Conservation (phyloP, 2,329 filamentous ascomycete species). For the Metarhizium humberi region DNA sequence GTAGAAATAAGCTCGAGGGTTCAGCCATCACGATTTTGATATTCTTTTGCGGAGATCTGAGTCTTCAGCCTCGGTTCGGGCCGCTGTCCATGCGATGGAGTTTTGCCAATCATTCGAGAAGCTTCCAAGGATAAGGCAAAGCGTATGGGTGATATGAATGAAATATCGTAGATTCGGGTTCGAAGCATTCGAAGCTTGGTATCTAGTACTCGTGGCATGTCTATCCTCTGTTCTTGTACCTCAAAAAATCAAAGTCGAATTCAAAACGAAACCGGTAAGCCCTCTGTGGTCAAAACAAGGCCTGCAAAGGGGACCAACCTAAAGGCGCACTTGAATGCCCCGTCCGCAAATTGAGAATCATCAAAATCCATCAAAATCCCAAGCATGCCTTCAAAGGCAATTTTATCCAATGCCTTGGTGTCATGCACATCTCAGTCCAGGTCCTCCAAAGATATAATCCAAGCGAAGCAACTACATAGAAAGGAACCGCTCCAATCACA, state of each 20-base stretch:
- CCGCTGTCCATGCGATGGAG: too few species aligned
- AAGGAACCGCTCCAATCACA: too few species aligned
- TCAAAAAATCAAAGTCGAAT: conserved; percentile 1
- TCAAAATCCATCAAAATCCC: neutral
- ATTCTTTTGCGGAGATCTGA: too few species aligned
- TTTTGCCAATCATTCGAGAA: too few species aligned
- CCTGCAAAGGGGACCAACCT: neutral
- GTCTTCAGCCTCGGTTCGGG: too few species aligned
- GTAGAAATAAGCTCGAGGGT: too few species aligned
- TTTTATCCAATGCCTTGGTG: neutral
- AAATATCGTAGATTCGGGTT: neutral
- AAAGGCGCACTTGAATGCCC: neutral
- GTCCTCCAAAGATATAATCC: too few species aligned
- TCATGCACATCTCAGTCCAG: neutral
- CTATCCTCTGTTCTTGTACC: neutral
- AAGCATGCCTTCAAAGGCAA: neutral
- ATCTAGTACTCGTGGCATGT: conserved; percentile 2
- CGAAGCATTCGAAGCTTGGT: neutral
- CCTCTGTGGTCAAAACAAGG: neutral
- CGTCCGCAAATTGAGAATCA: neutral
- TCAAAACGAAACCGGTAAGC: neutral
- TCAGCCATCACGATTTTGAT: too few species aligned
- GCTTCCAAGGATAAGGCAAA: too few species aligned
- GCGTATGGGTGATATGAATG: too few species aligned
- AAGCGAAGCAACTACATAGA: too few species aligned